Evolutionary conservation across 2,329 filamentous ascomycete species (phyloP), one percentile per base, ranked within the genome.

Genomic region (Sclerotinia borealis): DNA sequence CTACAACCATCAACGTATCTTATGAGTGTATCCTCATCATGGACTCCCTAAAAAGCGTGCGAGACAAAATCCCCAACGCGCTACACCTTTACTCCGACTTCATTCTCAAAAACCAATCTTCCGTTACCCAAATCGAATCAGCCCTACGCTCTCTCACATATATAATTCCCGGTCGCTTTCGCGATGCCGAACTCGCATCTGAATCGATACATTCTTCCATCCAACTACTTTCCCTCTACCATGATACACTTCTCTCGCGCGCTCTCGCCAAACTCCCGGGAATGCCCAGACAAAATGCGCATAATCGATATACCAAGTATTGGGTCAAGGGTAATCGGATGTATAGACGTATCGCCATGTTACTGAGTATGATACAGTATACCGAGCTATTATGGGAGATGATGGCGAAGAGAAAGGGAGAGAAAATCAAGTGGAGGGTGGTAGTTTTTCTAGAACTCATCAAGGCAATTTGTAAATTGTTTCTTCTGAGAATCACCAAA

Each of bases 381-480:
- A 96, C 93, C 0, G 92, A 99, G 77, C 80, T 99, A 36, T 79
- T 99, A n/a, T 95, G 93, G 84, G 95, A 99, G 76, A 99, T 99
- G 95, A 85, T 90, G 34, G 93, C 93, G 34, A 96, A 96, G 77
- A 84, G 93, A 55, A 87, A 87, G 66, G 90, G 91, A 22, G 92
- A 89, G 50, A 84, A 96, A 75, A 86, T 88, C 31, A 85, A 92
- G 36, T 99, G 95, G 95, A 87, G 91, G 59, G 86, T 96, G 0
- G 86, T 98, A 7, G 87, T 98, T 13, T 74, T 96, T 4, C 80
- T 99, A 27, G 95, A 99, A 77, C 83, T 85, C 0, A 80, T 95
- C 73, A 98, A 98, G 77, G 93, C 93, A 2, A 69, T 95, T 10
- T 97, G 93, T 74, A 82, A 91, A 59, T 78, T 97, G 54, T 77